A percentile compares a stretch with the other conserved stretches of the same genome.
These are phyloP conservation scores for Beta macrorhiza DNA, from an alignment of 179 eudicot genomes.

Conservation along the genomic window DNA sequence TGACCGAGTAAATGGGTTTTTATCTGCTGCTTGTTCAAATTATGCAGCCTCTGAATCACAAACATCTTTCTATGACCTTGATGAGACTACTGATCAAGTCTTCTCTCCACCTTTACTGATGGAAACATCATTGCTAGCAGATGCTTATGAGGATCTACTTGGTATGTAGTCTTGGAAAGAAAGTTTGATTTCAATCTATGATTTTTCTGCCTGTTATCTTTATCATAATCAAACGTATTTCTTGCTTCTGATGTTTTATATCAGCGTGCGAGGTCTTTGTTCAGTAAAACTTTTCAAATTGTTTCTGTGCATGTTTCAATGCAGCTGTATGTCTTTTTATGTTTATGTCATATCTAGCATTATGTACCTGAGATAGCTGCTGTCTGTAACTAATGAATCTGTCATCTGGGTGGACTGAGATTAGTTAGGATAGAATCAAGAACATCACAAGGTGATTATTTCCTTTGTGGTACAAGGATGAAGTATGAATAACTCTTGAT, in stretches of 20 bases:
- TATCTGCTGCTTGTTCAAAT: slow-evolving; percentile 61
- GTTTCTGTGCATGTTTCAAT: background rate
- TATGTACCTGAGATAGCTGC: background rate
- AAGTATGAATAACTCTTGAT: background rate
- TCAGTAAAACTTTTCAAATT: background rate
- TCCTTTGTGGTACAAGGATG: background rate
- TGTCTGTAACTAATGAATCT: background rate
- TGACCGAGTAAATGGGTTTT: slow-evolving; percentile 57
- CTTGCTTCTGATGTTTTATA: background rate
- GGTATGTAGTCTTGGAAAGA: slow-evolving; percentile 45
- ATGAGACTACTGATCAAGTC: slow-evolving; percentile 74
- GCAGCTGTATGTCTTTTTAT: background rate
- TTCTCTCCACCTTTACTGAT: slow-evolving; percentile 88
- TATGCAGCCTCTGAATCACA: slow-evolving; percentile 58
- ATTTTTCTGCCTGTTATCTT: background rate
- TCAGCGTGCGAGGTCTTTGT: background rate
- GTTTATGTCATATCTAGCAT: background rate
- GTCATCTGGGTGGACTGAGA: background rate
- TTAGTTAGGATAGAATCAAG: background rate
- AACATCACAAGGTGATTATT: background rate
- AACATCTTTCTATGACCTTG: slow-evolving; percentile 62
- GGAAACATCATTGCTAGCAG: slow-evolving; percentile 73
- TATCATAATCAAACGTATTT: background rate
- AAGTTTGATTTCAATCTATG: slow-evolving; percentile 1
- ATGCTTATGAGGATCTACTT: slow-evolving; percentile 84